These are phyloP conservation scores for Metschnikowia similis DNA, from an alignment of 805 yeast genomes.

Conservation along the genomic window DNA sequence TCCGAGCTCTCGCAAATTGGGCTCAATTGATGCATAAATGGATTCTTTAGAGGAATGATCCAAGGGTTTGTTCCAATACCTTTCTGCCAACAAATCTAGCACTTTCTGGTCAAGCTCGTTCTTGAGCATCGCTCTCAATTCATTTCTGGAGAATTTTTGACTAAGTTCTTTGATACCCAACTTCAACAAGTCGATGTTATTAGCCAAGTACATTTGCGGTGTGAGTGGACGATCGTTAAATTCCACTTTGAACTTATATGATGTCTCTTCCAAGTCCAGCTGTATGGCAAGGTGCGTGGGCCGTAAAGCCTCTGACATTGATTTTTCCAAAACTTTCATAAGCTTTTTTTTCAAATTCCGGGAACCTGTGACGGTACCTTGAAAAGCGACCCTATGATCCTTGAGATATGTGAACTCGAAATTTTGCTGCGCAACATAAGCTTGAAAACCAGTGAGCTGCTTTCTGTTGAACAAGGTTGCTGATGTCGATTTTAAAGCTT, in stretches of 20 bases:
- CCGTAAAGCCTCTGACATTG: constrained; percentile 83
- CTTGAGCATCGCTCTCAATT: constrained; percentile 72
- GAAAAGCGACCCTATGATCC: constrained; percentile 54
- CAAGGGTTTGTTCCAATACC: constrained; percentile 82
- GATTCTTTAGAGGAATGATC: constrained; percentile 14
- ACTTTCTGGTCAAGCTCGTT: constrained; percentile 87
- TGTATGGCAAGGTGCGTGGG: constrained; percentile 86
- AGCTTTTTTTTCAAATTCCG: constrained; percentile 70
- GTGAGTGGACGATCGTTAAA: constrained; percentile 92
- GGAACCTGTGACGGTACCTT: constrained; percentile 72
- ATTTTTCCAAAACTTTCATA: constrained; percentile 79
- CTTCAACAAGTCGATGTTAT: constrained; percentile 83
- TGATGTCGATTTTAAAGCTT: constrained; percentile 21
- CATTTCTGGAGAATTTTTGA: constrained; percentile 75
- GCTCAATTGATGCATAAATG: constrained; percentile 31
- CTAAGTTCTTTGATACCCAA: constrained; percentile 83
- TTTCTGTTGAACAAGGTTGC: constrained; percentile 46
- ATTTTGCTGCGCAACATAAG: constrained; percentile 63
- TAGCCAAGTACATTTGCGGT: constrained; percentile 90
- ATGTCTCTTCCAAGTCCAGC: constrained; percentile 88
- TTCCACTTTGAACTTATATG: constrained; percentile 92
- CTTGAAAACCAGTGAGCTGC: constrained; percentile 48
- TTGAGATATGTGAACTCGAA: constrained; percentile 57
- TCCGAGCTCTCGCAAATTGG: constrained; percentile 52
- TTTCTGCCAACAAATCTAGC: constrained; percentile 77